Conservation (phyloP, 164 flowering plant species). For the Kingdonia uniflora region DNA sequence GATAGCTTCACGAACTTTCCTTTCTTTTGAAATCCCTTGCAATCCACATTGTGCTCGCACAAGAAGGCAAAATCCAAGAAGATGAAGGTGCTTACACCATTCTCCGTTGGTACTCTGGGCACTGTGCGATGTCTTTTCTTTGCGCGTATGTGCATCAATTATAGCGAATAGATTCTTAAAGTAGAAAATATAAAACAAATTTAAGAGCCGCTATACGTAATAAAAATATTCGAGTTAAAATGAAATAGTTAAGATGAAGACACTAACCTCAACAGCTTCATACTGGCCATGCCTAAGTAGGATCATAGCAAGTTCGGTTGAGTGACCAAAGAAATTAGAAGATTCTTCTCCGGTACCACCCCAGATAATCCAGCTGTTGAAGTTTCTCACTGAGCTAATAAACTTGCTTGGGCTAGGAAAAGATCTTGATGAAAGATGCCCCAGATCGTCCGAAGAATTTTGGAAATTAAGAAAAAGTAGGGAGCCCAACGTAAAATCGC, state of each 20-base stretch:
- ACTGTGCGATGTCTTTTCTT: constrained; percentile 50
- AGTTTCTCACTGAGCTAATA: constrained; percentile 26
- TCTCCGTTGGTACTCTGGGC: constrained; percentile 45
- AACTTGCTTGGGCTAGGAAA: constrained; percentile 42
- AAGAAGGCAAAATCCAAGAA: constrained; percentile 83
- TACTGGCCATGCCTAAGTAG: constrained; percentile 72
- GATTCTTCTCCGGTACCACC: constrained; percentile 48
- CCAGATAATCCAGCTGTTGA: constrained; percentile 73
- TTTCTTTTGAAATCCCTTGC: constrained; percentile 42
- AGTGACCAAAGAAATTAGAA: constrained; percentile 38
- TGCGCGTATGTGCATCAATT: constrained; percentile 48
- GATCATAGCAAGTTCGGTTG: constrained; percentile 47
- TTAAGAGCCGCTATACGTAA: constrained; percentile 2
- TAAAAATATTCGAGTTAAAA: neutral
- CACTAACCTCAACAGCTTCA: constrained; percentile 73
- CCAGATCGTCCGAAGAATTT: constrained; percentile 24
- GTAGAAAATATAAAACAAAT: constrained; percentile 3
- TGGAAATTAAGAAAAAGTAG: constrained; percentile 37
- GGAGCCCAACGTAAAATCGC: constrained; percentile 55
- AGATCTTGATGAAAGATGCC: constrained; percentile 21
- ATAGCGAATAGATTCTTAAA: constrained; percentile 42
- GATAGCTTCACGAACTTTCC: constrained; percentile 66
- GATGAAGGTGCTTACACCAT: constrained; percentile 63
- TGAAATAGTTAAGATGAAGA: neutral
- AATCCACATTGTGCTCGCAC: constrained; percentile 52